These are phyloP conservation scores for Polytrichum commune DNA, from an alignment of 225 moss, liverwort and hornwort genomes.

Conservation along the genomic window DNA sequence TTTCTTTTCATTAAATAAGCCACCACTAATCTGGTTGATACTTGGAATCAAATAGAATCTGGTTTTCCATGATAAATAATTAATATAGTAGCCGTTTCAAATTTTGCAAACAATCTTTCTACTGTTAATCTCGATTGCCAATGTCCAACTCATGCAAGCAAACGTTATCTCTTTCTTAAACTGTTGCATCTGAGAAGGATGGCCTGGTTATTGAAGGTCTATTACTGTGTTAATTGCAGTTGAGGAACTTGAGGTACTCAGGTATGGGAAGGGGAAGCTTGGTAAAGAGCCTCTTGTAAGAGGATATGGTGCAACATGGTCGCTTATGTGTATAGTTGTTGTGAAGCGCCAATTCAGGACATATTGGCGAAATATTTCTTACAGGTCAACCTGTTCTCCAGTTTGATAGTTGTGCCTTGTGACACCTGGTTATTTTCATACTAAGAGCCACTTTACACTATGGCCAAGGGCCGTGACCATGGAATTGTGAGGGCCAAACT, in stretches of 20 bases:
- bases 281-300: conserved; percentile 49
- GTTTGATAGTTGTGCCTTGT: background rate
- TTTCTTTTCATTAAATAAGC: too few relatives aligned
- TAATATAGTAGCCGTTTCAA: too few relatives aligned
- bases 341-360: conserved; percentile 69
- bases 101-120: too few relatives aligned
- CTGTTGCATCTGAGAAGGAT: background rate
- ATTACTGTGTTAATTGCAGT: conserved; percentile 28
- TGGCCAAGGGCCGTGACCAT: too few relatives aligned
- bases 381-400: conserved; percentile 43
- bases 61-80: too few relatives aligned
- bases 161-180: too few relatives aligned
- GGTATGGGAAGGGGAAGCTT: conserved; percentile 74
- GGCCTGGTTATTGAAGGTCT: background rate
- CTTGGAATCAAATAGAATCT: too few relatives aligned
- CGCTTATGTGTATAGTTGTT: conserved; percentile 60
- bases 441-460: too few relatives aligned
- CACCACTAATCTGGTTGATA: too few relatives aligned
- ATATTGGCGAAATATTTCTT: conserved; percentile 87
- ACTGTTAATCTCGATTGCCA: too few relatives aligned
- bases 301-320: conserved; percentile 66
- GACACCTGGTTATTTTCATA: background rate
- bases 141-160: too few relatives aligned
- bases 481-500: too few relatives aligned
- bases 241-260: conserved; percentile 57